Evolutionary conservation across 768 basidiomycete genomes (phyloP), one percentile per base, ranked within the genome.

Genomic region (Naganishia vaughanmartiniae): DNA sequence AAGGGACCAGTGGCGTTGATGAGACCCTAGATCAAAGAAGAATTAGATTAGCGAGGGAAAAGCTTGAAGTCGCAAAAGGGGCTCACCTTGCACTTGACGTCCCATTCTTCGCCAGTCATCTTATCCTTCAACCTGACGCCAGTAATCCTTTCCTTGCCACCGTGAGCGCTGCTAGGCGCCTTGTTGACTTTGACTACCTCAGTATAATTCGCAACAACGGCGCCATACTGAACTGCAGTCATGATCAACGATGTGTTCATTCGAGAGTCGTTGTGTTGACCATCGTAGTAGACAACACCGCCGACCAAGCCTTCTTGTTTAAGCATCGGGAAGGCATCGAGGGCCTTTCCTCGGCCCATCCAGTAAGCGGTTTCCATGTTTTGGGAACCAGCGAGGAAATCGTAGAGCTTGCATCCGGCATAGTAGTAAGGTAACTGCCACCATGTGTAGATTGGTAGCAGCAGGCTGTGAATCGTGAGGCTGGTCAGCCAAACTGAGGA

Each of bases 371-470:
- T 85, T 81, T 93, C 92, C 92, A 96, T 96, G 80, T 97, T 97
- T 81, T 96, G 92, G 80, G 90, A 90, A 0, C 95, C 95, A 10
- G 95, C 95, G 24, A 99, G 84, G 36, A 96, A 48, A 79, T 99
- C 95, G 83, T 99, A 99, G 84, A 97, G 83, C 83, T 97, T 98
- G 84, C 91, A 93, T 4, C 95, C 95, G 2, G 87, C 88, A 84
- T 87, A 93, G 81, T 96, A 97, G 82, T 98, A 99, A 0, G 95
- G 95, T 17, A 97, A 86, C 77, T 97, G 93, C 93, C 94, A 98
- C 81, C 92, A 94, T 72, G 89, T 95, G 86, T 99, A 97, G 58
- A 98, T 87, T 7, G 95, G 95, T 19, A 98, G 84, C 89, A 99
- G 95, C 82, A 99, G 97, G 1, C 80, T 81, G 72, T n/a, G 26